phyloP scores from a whole-genome alignment of 1,139 yeast genomes.

The Taphrina deformans region DNA sequence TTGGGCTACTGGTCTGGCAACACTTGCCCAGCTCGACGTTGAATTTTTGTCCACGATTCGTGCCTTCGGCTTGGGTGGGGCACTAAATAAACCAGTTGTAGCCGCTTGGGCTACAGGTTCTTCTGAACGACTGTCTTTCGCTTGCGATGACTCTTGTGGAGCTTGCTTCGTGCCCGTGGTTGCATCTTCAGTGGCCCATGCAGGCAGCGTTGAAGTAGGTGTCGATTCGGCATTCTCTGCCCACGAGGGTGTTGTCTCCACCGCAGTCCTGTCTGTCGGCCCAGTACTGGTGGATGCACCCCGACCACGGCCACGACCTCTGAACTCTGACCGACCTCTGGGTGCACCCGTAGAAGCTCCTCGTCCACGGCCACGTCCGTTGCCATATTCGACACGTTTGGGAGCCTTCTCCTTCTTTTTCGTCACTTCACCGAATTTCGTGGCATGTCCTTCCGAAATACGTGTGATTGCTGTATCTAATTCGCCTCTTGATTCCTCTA shows the following conservation, averaged over 20 bases:
- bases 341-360: slow-evolving; percentile 29
- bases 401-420: slow-evolving; percentile 31
- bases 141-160: neutral
- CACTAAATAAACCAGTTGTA: neutral
- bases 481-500: slow-evolving; percentile 30
- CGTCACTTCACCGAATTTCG: slow-evolving; percentile 31
- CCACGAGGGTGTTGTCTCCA: slow-evolving; percentile 16
- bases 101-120: neutral
- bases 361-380: slow-evolving; percentile 31
- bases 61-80: slow-evolving; percentile 27
- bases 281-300: slow-evolving; percentile 16
- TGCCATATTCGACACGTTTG: slow-evolving; percentile 16
- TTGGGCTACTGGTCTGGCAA: slow-evolving; percentile 17
- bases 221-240: neutral
- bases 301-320: slow-evolving; percentile 31
- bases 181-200: slow-evolving; percentile 12
- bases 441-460: slow-evolving; percentile 24
- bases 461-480: slow-evolving; percentile 26
- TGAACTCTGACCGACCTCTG: slow-evolving; percentile 15
- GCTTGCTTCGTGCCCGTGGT: neutral
- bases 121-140: neutral
- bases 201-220: neutral
- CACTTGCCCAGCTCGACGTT: slow-evolving; percentile 29
- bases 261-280: slow-evolving; percentile 5
- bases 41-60: slow-evolving; percentile 28